A percentile compares a stretch with the other conserved stretches of the same genome.
These are phyloP conservation scores for Gnaphalium uliginosum DNA, from an alignment of 129 eudicot species.

Conservation along the genomic window DNA sequence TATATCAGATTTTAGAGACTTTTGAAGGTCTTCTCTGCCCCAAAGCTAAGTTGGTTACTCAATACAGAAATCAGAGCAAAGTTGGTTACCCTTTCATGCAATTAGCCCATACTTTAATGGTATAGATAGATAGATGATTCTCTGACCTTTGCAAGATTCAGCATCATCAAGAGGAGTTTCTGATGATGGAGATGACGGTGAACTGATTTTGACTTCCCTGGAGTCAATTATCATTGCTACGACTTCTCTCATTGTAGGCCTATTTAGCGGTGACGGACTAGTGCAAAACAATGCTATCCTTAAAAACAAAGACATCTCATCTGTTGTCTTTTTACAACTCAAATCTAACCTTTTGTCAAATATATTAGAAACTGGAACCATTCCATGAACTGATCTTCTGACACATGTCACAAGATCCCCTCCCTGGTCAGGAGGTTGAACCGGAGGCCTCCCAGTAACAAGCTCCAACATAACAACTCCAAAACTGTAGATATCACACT, in stretches of 20 bases:
- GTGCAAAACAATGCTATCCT: conserved; percentile 91
- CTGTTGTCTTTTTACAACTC: conserved; percentile 47
- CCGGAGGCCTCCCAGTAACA: conserved; percentile 80
- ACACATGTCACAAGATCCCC: conserved; percentile 87
- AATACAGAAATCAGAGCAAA: too few relatives aligned
- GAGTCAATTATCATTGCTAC: conserved; percentile 79
- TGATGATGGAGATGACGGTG: conserved; percentile 65
- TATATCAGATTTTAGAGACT: background rate
- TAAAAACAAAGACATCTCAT: conserved; percentile 69
- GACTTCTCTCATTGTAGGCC: conserved; percentile 92
- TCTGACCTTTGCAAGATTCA: conserved; percentile 46
- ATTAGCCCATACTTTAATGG: background rate
- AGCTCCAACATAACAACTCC: conserved; percentile 89
- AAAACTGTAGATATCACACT: conserved; percentile 86
- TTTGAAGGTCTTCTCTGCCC: background rate
- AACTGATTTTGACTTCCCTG: conserved; percentile 40
- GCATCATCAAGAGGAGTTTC: conserved; percentile 70
- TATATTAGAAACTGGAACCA: conserved; percentile 37
- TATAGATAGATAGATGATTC: background rate
- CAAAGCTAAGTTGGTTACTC: background rate
- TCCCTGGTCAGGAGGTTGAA: conserved; percentile 85
- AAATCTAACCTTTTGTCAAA: conserved; percentile 71
- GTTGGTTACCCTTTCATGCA: background rate
- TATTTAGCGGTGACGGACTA: conserved; percentile 61
- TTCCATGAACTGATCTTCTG: conserved; percentile 49